Base-by-base conservation (phyloP, 2,329 filamentous ascomycete genomes). In the Trichoderma sp. region DNA sequence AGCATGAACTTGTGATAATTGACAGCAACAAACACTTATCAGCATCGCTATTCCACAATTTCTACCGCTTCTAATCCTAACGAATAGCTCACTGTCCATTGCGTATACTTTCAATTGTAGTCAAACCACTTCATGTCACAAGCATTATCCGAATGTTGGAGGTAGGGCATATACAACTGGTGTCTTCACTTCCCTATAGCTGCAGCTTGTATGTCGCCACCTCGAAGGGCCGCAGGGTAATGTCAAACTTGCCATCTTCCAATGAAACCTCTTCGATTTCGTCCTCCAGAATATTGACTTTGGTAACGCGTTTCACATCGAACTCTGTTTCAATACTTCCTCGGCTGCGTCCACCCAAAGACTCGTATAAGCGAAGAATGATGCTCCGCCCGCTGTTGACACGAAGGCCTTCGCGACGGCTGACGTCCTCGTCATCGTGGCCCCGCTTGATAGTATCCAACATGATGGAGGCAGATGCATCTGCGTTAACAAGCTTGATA, bases 391-490 rank as follows among this genome's bases (percentile, higher is more conserved):
- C 94, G 74, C 88, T 87, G 69, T 92, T 88, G 72, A 83, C 83
- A 3, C 87, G 86, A 37, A 95, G 81, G 43, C 87, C 86, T 27
- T 87, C 87, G 3, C 84, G 85, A 19, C 85, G 80, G 56, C 85
- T 88, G 55, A 94, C 87, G 73, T 94, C 92, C 75, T 91, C 89
- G 73, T 95, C 92, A 74, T 95, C 92, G 77, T 95, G 92, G n/a
- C 93, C 96, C 69, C 96, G 91, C 86, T 99, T 99, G 79, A 99
- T 86, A 0, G 90, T 91, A 77, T 99, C 96, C 0, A 99, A 83
- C 4, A 99, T 84, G 24, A 99, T 83, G 3, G 91, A 90, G 11
- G 84, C 78, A 27, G 79, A 80, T 33, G 77, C 76, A 60, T 81
- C 79, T 56, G 86, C 84, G 57, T 91, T 90, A 1, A 84, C 83